Percentiles rank a stretch among this genome's conserved stretches.
These are phyloP conservation scores for Entrophospora sp. DNA, from an alignment of 192 early-diverging fungal genomes.

Conservation along the genomic window DNA sequence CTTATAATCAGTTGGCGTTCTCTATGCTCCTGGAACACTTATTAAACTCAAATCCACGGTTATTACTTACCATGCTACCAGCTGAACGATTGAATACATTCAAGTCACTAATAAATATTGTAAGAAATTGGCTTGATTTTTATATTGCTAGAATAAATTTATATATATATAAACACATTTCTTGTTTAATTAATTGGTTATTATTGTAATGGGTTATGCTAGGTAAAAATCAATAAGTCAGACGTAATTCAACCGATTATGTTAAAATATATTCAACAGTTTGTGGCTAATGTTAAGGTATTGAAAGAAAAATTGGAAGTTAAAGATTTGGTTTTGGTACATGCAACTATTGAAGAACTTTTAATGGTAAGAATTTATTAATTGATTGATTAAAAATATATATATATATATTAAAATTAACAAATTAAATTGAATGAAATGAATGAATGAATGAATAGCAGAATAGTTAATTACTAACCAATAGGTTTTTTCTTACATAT, in stretches of 20 bases:
- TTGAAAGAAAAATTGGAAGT: conserved; percentile 5
- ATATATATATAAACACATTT: background rate
- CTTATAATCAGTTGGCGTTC: background rate
- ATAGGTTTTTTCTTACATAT: background rate
- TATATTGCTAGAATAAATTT: background rate
- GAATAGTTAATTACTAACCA: no score
- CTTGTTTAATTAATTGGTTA: no score
- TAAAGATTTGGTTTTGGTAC: background rate
- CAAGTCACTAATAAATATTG: conserved; percentile 4
- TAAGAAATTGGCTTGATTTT: background rate
- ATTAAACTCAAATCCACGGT: conserved; percentile 11
- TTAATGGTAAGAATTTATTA: background rate
- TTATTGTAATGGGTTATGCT: background rate
- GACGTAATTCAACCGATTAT: conserved; percentile 17
- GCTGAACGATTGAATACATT: background rate
- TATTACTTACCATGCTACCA: background rate
- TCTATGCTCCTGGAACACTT: conserved; percentile 9
- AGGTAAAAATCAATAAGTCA: conserved; percentile 15
- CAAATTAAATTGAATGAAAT: no score
- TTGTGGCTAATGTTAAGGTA: conserved; percentile 9
- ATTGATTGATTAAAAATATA: background rate
- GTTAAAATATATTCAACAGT: conserved; percentile 17
- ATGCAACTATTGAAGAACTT: background rate
- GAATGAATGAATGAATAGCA: no score
- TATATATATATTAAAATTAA: background rate